Base-by-base conservation (phyloP, 495 filamentous ascomycete genomes). In the Xylaria flabelliformis region DNA sequence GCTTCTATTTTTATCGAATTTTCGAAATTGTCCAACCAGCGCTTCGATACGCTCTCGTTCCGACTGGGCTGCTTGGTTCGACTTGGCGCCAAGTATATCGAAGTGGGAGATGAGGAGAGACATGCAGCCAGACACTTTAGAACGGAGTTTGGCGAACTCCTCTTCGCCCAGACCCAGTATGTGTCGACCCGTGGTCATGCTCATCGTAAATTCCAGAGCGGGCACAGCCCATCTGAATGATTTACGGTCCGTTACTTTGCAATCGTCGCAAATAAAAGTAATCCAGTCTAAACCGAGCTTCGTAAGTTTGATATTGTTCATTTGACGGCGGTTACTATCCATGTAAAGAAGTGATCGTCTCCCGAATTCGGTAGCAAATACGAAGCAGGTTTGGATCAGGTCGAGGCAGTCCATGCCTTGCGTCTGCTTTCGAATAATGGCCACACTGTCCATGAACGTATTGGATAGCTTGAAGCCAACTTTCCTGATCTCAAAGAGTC, bases 401-500 rank as follows among this genome's bases (percentile, higher is more conserved):
- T 99, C 96, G 72, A 97, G 94, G 77, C 95, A 98, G 69, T 97
- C 93, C 58, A 97, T 86, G 2, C 90, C 92, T 70, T 88, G 86
- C 24, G 94, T 94, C 81, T 98, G 95, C 70, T 90, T 88, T 65
- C 95, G 87, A 72, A 98, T 95, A 64, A 92, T 91, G 74, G 95
- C 94, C 67, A 99, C 96, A 76, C 95, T 97, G 77, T 98, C 95
- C 97, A 99, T 98, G 80, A 98, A 98, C 13, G 95, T 92, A 82
- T 97, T 97, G n/a, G 94, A 97, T 44, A 99, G 85, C 80, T 96
- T 97, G 85, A 97, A 98, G 36, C 94, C 93, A 0, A 94, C 95
- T 80, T 94, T 96, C 79, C 97, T 97, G 75, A 98, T 99, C 78
- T 95, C 94, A 77, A 94, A 96, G 74, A 99, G 84, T 78, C 97